Evolutionary conservation across 805 yeast genomes (phyloP).

Genomic region (Crinitomyces ghanaensis): DNA sequence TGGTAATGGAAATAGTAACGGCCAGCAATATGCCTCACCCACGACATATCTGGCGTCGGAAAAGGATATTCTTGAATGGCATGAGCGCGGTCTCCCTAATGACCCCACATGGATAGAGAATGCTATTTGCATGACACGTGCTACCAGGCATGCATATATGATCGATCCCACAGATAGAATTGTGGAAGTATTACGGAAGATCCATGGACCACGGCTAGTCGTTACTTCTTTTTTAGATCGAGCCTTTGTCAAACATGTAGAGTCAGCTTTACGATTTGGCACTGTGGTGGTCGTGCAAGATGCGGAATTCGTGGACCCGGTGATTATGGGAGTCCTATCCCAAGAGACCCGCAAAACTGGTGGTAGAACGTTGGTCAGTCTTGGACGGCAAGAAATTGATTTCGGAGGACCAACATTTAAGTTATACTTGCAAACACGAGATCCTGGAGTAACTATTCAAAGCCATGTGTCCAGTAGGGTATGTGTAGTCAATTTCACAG

Average conservation of each 20-base stretch:
- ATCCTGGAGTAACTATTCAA: constrained; percentile 36
- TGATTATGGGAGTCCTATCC: constrained; percentile 49
- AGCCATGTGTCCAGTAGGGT: constrained; percentile 54
- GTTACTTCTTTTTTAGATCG: constrained; percentile 63
- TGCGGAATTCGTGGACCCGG: constrained; percentile 72
- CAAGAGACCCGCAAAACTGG: constrained; percentile 55
- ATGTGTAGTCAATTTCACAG: constrained; percentile 54
- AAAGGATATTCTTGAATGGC: constrained; percentile 40
- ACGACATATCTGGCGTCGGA: constrained; percentile 31
- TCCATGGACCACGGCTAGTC: constrained; percentile 23
- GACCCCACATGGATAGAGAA: constrained; percentile 59
- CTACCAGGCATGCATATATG: constrained; percentile 40
- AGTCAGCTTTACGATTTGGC: constrained; percentile 78
- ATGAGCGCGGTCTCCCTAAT: constrained; percentile 37
- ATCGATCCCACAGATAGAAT: constrained; percentile 60
- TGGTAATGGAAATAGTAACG: background rate
- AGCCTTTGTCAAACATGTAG: constrained; percentile 55
- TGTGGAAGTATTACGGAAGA: constrained; percentile 30
- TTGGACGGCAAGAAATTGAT: constrained; percentile 59
- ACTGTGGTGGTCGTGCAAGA: constrained; percentile 61
- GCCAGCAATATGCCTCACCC: constrained; percentile 14
- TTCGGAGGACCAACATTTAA: constrained; percentile 47
- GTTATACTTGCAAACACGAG: constrained; percentile 50
- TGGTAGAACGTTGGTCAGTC: constrained; percentile 48
- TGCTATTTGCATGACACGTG: constrained; percentile 37